Conservation (phyloP, 805 yeast genomes). For the Candida caryicola region DNA sequence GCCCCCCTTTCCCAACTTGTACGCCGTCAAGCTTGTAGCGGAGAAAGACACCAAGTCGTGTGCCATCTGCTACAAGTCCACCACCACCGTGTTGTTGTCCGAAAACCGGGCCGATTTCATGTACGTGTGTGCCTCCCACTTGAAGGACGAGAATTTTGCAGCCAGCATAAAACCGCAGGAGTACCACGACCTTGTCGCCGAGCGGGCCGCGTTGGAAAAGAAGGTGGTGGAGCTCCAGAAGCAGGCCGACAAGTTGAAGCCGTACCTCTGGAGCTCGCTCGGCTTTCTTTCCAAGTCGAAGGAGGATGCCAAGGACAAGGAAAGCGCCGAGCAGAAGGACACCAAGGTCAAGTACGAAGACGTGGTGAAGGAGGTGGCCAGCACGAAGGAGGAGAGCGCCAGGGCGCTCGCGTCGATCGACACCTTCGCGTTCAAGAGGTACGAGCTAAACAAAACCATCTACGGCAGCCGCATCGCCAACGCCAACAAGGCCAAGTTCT, state of each 20-base stretch:
- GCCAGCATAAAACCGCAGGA: constrained; percentile 33
- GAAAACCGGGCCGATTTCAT: constrained; percentile 50
- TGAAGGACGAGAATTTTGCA: constrained; percentile 48
- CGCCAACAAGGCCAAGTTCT: constrained; percentile 31
- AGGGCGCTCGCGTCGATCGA: constrained; percentile 15
- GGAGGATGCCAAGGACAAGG: constrained; percentile 9
- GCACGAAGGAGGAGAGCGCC: background rate
- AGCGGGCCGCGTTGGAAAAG: constrained; percentile 18
- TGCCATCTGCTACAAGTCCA: constrained; percentile 48
- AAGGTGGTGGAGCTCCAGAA: constrained; percentile 19
- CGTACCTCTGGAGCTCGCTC: constrained; percentile 34
- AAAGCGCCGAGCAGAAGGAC: constrained; percentile 19
- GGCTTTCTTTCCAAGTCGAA: constrained; percentile 15
- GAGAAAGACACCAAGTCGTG: constrained; percentile 45
- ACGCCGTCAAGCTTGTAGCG: constrained; percentile 43
- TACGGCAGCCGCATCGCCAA: constrained; percentile 40
- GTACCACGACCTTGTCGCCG: constrained; percentile 25
- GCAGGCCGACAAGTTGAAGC: constrained; percentile 27
- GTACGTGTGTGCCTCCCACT: constrained; percentile 48
- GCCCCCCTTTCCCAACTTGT: constrained; percentile 34
- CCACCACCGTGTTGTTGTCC: constrained; percentile 45
- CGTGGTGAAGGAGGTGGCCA: constrained; percentile 6
- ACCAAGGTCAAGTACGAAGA: constrained; percentile 18
- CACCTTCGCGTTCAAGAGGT: constrained; percentile 35
- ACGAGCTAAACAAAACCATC: constrained; percentile 38